These are phyloP conservation scores for Juglanconis oblonga DNA, from an alignment of 2,329 filamentous ascomycete species.

Conservation along the genomic window DNA sequence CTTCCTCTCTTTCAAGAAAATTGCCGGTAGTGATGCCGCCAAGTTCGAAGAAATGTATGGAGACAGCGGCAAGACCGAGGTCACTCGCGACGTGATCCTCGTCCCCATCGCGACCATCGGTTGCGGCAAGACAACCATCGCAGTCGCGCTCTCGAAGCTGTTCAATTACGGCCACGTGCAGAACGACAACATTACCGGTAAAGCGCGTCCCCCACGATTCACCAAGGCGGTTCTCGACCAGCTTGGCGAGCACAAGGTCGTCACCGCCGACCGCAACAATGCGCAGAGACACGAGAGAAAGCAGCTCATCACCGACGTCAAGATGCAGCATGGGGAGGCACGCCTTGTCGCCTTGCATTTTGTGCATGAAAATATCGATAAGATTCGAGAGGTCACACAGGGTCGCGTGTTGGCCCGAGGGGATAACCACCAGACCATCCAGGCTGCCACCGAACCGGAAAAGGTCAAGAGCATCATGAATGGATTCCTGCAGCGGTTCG, in stretches of 20 bases:
- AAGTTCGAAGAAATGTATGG: conserved; percentile 63
- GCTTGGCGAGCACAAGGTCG: conserved; percentile 64
- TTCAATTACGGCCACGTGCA: conserved; percentile 93
- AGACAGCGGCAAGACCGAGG: conserved; percentile 47
- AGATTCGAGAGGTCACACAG: conserved; percentile 72
- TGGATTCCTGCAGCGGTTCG: conserved; percentile 83
- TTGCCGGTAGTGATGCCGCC: conserved; percentile 88
- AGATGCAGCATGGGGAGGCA: conserved; percentile 53
- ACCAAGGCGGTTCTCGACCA: conserved; percentile 65
- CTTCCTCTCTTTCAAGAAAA: conserved; percentile 77
- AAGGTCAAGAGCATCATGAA: conserved; percentile 94
- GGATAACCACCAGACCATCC: conserved; percentile 97
- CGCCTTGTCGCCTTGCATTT: conserved; percentile 86
- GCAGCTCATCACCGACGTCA: conserved; percentile 81
- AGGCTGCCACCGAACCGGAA: conserved; percentile 68
- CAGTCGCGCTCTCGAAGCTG: conserved; percentile 73
- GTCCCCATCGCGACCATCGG: conserved; percentile 90
- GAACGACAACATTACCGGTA: conserved; percentile 87
- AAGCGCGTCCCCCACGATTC: conserved; percentile 75
- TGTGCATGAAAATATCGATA: conserved; percentile 73
- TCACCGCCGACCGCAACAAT: conserved; percentile 93
- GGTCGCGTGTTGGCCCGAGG: conserved; percentile 79
- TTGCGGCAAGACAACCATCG: conserved; percentile 94
- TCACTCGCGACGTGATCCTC: conserved; percentile 71
- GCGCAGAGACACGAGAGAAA: conserved; percentile 82